phyloP scores from a whole-genome alignment of 2,329 filamentous ascomycete genomes.

The Alternaria sp. region DNA sequence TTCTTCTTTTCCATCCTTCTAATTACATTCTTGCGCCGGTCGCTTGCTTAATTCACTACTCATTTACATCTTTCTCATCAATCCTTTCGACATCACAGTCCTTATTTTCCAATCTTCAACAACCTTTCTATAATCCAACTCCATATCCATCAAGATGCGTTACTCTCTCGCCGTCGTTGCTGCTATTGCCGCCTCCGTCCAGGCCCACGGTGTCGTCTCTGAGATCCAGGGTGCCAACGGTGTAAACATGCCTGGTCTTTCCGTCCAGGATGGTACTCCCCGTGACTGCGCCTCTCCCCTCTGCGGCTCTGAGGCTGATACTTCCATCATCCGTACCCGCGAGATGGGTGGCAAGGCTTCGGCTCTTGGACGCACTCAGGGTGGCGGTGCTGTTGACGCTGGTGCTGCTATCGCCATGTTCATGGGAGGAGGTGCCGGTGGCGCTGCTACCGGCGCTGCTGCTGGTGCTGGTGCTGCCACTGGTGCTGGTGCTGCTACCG shows the following conservation, averaged over 20 bases:
- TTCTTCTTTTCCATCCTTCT: constrained; percentile 36
- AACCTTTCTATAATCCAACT: constrained; percentile 10
- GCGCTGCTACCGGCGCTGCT: constrained; percentile 65
- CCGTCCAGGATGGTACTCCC: constrained; percentile 70
- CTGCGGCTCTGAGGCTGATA: constrained; percentile 74
- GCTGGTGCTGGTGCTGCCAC: constrained; percentile 55
- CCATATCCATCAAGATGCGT: constrained; percentile 55
- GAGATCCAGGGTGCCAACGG: constrained; percentile 67
- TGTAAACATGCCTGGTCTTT: constrained; percentile 70
- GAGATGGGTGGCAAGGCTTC: constrained; percentile 66
- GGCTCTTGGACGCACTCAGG: constrained; percentile 71
- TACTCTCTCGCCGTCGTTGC: constrained; percentile 58
- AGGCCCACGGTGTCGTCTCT: constrained; percentile 68
- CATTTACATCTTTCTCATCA: constrained; percentile 7
- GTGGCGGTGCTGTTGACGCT: constrained; percentile 59
- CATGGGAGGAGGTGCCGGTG: constrained; percentile 9
- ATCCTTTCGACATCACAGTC: background rate
- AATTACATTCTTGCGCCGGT: constrained; percentile 48
- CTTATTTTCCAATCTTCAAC: background rate
- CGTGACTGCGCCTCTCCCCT: constrained; percentile 69
- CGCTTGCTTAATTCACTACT: constrained; percentile 43
- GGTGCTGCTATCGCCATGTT: constrained; percentile 16
- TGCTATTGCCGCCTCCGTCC: constrained; percentile 58
- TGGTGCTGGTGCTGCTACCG: constrained; percentile 55
- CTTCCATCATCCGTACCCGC: constrained; percentile 71